Evolutionary conservation across 768 basidiomycete species (phyloP).

Genomic region (Boletellus emodensis): DNA sequence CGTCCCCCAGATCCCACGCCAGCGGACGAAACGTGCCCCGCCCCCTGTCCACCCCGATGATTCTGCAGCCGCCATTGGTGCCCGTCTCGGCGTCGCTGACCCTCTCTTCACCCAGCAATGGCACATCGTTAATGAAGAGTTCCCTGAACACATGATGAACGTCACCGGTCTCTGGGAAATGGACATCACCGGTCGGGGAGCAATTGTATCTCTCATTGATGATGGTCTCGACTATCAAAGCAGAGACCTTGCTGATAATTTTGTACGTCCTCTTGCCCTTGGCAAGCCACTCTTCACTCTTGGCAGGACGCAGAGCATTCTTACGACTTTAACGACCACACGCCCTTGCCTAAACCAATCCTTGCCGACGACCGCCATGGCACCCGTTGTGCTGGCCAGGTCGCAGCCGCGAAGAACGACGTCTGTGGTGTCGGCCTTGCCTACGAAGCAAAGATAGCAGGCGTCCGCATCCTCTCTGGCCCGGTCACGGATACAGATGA

Average conservation of each 20-base stretch:
- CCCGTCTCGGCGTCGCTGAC: slow-evolving; percentile 67
- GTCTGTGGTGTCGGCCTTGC: slow-evolving; percentile 95
- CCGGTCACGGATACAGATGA: slow-evolving; percentile 95
- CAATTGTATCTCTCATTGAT: slow-evolving; percentile 87
- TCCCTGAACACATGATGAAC: slow-evolving; percentile 84
- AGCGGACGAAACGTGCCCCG: slow-evolving; percentile 70
- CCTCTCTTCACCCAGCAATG: slow-evolving; percentile 85
- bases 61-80: slow-evolving; percentile 45
- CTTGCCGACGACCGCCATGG: slow-evolving; percentile 94
- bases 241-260: slow-evolving; percentile 85
- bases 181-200: slow-evolving; percentile 82
- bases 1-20: slow-evolving; percentile 59
- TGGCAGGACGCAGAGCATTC: slow-evolving; percentile 79
- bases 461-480: slow-evolving; percentile 91
- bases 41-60: slow-evolving; percentile 45
- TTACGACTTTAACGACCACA: slow-evolving; percentile 96
- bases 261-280: slow-evolving; percentile 53
- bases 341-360: slow-evolving; percentile 78
- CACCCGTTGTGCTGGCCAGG: slow-evolving; percentile 95
- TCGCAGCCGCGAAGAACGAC: slow-evolving; percentile 88
- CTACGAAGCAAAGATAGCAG: slow-evolving; percentile 87
- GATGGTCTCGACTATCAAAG: slow-evolving; percentile 92
- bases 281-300: not conserved
- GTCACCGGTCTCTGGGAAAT: slow-evolving; percentile 90
- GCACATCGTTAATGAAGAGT: slow-evolving; percentile 90